Conservation (phyloP, 176 grass and related monocot genomes). For the Phyllostachys edulis region DNA sequence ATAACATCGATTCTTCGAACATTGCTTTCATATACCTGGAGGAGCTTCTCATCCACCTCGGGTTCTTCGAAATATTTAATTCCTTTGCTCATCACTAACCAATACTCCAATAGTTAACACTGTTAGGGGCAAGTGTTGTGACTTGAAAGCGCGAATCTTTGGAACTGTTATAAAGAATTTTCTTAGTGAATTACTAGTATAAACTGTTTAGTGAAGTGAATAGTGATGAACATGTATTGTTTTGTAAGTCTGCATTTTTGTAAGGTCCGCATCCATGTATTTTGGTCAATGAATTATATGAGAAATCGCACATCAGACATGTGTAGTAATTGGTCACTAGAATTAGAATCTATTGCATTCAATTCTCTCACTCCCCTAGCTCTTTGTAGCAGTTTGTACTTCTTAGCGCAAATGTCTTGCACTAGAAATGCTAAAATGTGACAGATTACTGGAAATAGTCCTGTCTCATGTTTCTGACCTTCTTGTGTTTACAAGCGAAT, state of each 20-base stretch:
- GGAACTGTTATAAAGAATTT: background rate
- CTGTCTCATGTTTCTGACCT: background rate
- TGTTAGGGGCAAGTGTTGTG: background rate
- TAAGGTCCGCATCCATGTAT: constrained; percentile 12
- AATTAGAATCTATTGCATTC: constrained; percentile 11
- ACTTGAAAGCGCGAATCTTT: background rate
- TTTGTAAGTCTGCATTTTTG: background rate
- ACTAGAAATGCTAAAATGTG: background rate
- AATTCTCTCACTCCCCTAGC: background rate
- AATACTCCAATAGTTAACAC: background rate
- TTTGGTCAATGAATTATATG: background rate
- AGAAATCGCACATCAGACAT: background rate
- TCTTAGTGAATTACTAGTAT: background rate
- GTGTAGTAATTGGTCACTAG: background rate
- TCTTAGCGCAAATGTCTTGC: background rate
- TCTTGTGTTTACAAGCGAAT: background rate
- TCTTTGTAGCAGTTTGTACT: constrained; percentile 6
- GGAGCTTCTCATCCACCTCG: constrained; percentile 73
- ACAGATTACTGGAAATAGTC: background rate
- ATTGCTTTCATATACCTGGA: constrained; percentile 65
- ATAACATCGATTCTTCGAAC: constrained; percentile 77
- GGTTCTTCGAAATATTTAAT: constrained; percentile 39
- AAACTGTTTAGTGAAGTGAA: background rate
- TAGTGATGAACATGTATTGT: background rate
- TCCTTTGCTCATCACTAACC: background rate